These are phyloP conservation scores for Phytophthora cactorum DNA, from an alignment of 352 stramenopile species.

Conservation along the genomic window DNA sequence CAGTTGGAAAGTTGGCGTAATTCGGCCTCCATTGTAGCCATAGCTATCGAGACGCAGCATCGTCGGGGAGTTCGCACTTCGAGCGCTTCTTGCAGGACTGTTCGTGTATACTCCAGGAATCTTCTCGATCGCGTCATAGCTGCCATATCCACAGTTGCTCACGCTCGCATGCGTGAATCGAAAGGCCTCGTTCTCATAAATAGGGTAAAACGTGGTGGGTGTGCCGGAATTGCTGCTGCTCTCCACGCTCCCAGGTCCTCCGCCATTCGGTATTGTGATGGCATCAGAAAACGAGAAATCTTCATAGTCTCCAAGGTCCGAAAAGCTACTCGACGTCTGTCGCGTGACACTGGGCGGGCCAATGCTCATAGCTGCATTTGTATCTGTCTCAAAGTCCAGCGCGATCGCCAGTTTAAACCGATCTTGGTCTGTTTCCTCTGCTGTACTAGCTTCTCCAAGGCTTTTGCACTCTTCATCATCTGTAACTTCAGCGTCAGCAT, in stretches of 20 bases:
- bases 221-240: slow-evolving; percentile 43
- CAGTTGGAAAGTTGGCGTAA: slow-evolving; percentile 65
- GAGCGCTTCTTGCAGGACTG: slow-evolving; percentile 45
- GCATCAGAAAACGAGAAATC: slow-evolving; percentile 80
- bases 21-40: slow-evolving; percentile 51
- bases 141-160: slow-evolving; percentile 52
- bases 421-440: slow-evolving; percentile 36
- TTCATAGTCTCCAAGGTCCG: slow-evolving; percentile 86
- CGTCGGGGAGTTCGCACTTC: slow-evolving; percentile 35
- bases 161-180: slow-evolving; percentile 63
- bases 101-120: slow-evolving; percentile 35
- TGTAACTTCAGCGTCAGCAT: slow-evolving; percentile 15
- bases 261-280: slow-evolving; percentile 42
- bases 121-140: slow-evolving; percentile 48
- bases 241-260: slow-evolving; percentile 38
- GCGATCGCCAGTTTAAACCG: slow-evolving; percentile 62
- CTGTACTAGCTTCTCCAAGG: slow-evolving; percentile 22
- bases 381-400: slow-evolving; percentile 73
- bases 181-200: slow-evolving; percentile 81
- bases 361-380: slow-evolving; percentile 37
- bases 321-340: slow-evolving; percentile 90
- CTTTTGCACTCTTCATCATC: slow-evolving; percentile 40
- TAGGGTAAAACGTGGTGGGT: slow-evolving; percentile 74
- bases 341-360: slow-evolving; percentile 57
- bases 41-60: slow-evolving; percentile 42